A percentile compares a stretch with the other conserved stretches of the same genome.
phyloP scores from a whole-genome alignment of 2,329 filamentous ascomycete species.

The Aspergillus sp. region DNA sequence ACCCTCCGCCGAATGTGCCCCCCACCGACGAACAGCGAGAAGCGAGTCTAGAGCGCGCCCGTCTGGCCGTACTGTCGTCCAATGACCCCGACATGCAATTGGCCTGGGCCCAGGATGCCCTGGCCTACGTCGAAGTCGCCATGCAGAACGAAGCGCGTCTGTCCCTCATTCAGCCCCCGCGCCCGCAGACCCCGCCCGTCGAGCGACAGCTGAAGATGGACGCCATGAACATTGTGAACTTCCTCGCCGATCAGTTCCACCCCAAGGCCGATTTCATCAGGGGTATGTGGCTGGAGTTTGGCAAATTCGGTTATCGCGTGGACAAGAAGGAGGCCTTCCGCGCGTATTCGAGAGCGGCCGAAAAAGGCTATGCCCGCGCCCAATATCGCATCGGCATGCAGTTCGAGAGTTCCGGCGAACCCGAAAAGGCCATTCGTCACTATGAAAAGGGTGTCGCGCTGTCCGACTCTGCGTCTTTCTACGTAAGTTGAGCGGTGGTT shows the following conservation, averaged over 20 bases:
- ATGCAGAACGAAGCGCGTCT: constrained; percentile 73
- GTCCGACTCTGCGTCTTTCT: constrained; percentile 83
- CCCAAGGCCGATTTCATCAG: constrained; percentile 92
- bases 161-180: constrained; percentile 53
- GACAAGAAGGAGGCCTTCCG: constrained; percentile 94
- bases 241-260: constrained; percentile 86
- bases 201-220: constrained; percentile 87
- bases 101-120: constrained; percentile 90
- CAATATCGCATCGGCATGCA: constrained; percentile 99
- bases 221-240: constrained; percentile 86
- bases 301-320: constrained; percentile 83
- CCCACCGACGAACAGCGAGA: constrained; percentile 94
- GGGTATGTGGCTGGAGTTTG: constrained; percentile 97
- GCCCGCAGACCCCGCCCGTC: constrained; percentile 76
- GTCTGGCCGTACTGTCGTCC: constrained; percentile 80
- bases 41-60: constrained; percentile 78
- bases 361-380: constrained; percentile 80
- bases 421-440: constrained; percentile 84
- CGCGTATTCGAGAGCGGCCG: constrained; percentile 80
- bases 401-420: constrained; percentile 91
- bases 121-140: constrained; percentile 83
- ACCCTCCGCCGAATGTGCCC: constrained; percentile 80
- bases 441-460: constrained; percentile 78
- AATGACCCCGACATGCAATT: constrained; percentile 96
- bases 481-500: constrained; percentile 38